Percentiles rank a stretch among this genome's conserved stretches.
These are phyloP conservation scores for Yamadazyma trypodendri DNA, from an alignment of 1,139 yeast species.

Conservation along the genomic window DNA sequence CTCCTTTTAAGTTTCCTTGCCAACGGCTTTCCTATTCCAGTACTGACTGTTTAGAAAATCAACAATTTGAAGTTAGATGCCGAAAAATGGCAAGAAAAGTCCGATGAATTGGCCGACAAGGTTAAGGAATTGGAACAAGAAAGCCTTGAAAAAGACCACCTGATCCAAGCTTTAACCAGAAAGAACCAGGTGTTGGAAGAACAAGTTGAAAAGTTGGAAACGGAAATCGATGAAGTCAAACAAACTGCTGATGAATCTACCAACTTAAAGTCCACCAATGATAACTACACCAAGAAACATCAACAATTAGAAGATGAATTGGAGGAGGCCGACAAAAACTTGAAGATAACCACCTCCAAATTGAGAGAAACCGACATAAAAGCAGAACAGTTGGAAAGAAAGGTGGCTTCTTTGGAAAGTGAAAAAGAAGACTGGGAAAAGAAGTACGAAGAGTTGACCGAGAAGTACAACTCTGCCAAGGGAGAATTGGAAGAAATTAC, in stretches of 20 bases:
- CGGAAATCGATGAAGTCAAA: conserved; percentile 76
- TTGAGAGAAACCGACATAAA: conserved; percentile 94
- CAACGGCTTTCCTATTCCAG: neutral
- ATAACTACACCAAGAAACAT: conserved; percentile 87
- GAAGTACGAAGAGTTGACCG: conserved; percentile 85
- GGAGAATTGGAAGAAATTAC: conserved; percentile 92
- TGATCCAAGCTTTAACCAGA: conserved; percentile 87
- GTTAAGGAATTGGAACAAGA: conserved; percentile 93
- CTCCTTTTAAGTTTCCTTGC: neutral
- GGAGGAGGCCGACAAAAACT: conserved; percentile 87
- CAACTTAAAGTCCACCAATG: conserved; percentile 85
- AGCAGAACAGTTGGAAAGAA: conserved; percentile 96
- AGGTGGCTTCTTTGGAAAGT: conserved; percentile 85
- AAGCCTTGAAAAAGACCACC: conserved; percentile 88
- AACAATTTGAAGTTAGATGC: conserved; percentile 90
- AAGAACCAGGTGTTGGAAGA: conserved; percentile 89
- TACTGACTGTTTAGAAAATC: conserved; percentile 59
- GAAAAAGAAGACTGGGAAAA: conserved; percentile 92
- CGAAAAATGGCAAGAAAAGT: conserved; percentile 95
- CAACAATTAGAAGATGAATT: conserved; percentile 90
- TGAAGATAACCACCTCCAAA: conserved; percentile 91
- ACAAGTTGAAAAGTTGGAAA: conserved; percentile 86
- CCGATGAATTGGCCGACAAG: conserved; percentile 79
- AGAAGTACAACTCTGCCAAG: conserved; percentile 78
- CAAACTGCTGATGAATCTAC: conserved; percentile 91